phyloP scores from a whole-genome alignment of 2,329 filamentous ascomycete genomes.

The Colletotrichum cuscutae region DNA sequence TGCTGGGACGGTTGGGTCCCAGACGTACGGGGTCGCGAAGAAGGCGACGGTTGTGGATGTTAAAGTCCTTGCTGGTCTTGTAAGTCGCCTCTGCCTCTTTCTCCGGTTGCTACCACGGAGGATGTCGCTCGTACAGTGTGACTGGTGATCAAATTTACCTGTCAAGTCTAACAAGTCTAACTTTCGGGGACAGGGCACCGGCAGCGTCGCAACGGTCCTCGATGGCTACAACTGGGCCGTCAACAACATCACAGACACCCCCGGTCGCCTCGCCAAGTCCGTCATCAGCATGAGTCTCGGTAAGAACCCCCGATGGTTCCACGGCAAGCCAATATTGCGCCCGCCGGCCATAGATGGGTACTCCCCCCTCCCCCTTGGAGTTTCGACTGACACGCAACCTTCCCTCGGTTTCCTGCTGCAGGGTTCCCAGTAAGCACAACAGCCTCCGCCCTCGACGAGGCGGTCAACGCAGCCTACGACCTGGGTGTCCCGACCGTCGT shows the following conservation, averaged over 20 bases:
- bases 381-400: not conserved
- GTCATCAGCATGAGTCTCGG: constrained; percentile 58
- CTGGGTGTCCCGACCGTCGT: constrained; percentile 62
- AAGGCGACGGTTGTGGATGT: constrained; percentile 54
- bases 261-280: constrained; percentile 42
- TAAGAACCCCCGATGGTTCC: not conserved
- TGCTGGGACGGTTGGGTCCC: constrained; percentile 48
- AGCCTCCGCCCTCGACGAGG: constrained; percentile 59
- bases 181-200: constrained; percentile 35
- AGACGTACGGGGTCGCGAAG: constrained; percentile 54
- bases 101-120: too few species aligned
- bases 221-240: constrained; percentile 49
- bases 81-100: not conserved
- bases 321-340: not conserved
- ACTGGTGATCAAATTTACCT: not conserved
- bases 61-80: constrained; percentile 50
- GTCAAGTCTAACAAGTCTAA: constrained; percentile 20
- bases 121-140: not conserved
- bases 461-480: constrained; percentile 56
- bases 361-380: too few species aligned
- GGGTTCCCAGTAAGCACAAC: constrained; percentile 31
- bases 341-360: constrained; percentile 39
- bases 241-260: constrained; percentile 43
- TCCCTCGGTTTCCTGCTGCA: not conserved
- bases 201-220: constrained; percentile 38